These are phyloP conservation scores for Flaveria linearis DNA, from an alignment of 129 eudicot species.

Conservation along the genomic window DNA sequence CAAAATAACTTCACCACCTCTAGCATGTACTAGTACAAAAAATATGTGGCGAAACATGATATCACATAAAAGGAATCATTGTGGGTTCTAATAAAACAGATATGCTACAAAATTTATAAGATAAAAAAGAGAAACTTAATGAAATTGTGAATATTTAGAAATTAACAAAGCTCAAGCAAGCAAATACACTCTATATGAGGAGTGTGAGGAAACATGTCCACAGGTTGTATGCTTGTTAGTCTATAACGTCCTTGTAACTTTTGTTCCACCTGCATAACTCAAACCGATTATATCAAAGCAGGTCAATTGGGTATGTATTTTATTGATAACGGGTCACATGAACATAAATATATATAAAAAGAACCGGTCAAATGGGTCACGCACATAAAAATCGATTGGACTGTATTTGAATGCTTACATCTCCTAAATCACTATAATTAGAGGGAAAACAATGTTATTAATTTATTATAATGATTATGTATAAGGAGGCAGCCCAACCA, in stretches of 20 bases:
- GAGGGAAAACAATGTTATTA: too few species aligned
- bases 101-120: background rate
- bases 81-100: background rate
- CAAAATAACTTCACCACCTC: too few species aligned
- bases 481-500: background rate
- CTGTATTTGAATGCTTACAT: background rate
- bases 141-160: background rate
- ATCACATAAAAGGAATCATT: background rate
- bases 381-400: background rate
- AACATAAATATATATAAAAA: background rate
- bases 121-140: background rate
- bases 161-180: constrained; percentile 59
- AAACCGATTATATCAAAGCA: constrained; percentile 8
- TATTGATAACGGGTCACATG: background rate
- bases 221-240: constrained; percentile 77
- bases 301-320: background rate
- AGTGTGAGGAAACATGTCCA: constrained; percentile 98
- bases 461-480: background rate
- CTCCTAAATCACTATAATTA: background rate
- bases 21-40: background rate
- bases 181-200: constrained; percentile 95
- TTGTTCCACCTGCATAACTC: constrained; percentile 55
- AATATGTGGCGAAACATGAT: background rate
- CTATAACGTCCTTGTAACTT: constrained; percentile 72
- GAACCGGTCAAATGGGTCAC: background rate